Evolutionary conservation across 768 basidiomycete species (phyloP), one percentile per base, ranked within the genome.

Genomic region (Rhodotorula taiwanensis): DNA sequence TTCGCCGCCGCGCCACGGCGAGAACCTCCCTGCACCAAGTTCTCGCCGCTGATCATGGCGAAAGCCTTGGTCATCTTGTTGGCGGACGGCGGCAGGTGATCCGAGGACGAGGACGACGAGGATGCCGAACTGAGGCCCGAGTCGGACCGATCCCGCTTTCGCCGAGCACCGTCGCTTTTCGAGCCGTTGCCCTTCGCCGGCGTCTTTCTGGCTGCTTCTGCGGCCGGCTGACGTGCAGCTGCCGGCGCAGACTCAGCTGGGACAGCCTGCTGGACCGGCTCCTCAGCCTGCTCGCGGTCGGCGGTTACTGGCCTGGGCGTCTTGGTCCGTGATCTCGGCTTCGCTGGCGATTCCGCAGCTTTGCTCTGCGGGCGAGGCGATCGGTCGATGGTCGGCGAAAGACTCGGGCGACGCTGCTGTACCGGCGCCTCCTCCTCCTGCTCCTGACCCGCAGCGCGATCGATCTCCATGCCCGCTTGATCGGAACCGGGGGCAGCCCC

Each of bases 1-100:
- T 52, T 55, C 18, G 52, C 64, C 16, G 55, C 55, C 20, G 57
- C 67, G n/a, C 52, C 60, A 27, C 60, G 60, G 41, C 49, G 54
- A 23, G 59, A 47, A 4, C 54, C 52, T 2, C 30, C 51, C 8
- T 31, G 36, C 42, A 69, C 51, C n/a, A 58, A 25, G 50, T 65
- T 65, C n/a, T 55, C 36, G 20, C 28, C n/a, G 43, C 55, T 54
- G 58, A 69, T 61, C 14, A 28, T 43, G n/a, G 34, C 49, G 43
- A 41, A 55, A 20, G 61, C 54, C 39, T 52, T 51, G 41, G 44
- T 21, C 25, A 67, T 47, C 20, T 18, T 48, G 14, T 43, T 43
- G 14, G 41, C 39, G 16, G 48, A 52, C 6, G 33, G 51, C 34
- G 51, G 51, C 6, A n/a, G 51, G 15, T 30, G 5, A 3, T 51